Percentiles rank a stretch among this genome's conserved stretches.
phyloP scores from a whole-genome alignment of 768 basidiomycete genomes.

The Termitomyces heimii region DNA sequence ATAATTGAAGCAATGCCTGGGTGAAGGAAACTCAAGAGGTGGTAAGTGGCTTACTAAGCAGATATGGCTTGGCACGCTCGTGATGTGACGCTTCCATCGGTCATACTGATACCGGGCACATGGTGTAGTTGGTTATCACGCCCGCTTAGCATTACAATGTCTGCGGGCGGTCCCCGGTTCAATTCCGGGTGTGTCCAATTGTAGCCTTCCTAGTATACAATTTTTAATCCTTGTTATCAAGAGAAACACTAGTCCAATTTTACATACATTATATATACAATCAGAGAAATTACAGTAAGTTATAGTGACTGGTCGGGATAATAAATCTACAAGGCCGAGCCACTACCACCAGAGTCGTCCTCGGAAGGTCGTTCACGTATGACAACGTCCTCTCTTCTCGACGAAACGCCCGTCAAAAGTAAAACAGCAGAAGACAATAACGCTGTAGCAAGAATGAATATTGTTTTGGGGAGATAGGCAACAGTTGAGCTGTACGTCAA shows the following conservation, averaged over 20 bases:
- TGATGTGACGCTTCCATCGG: not conserved
- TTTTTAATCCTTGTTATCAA: not conserved
- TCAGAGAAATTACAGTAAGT: not conserved
- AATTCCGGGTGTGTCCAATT: conserved; percentile 15
- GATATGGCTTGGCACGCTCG: too few species aligned
- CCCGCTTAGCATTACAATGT: conserved; percentile 7
- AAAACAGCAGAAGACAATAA: conserved; percentile 46
- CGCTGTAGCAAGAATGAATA: conserved; percentile 57
- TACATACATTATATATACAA: not conserved
- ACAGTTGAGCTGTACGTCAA: conserved; percentile 61
- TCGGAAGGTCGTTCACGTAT: conserved; percentile 2
- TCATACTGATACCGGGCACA: not conserved
- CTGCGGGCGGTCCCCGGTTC: conserved; percentile 13
- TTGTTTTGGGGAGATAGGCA: conserved; percentile 56
- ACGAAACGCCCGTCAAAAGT: conserved; percentile 35
- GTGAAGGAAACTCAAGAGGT: not conserved
- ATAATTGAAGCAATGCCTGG: conserved; percentile 16
- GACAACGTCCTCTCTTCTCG: conserved; percentile 11
- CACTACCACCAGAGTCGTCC: not conserved
- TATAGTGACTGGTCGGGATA: too few species aligned
- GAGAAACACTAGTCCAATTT: not conserved
- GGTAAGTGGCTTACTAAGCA: not conserved
- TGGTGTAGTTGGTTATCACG: conserved; percentile 15
- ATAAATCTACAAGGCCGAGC: not conserved
- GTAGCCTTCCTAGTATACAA: too few species aligned